Evolutionary conservation across 495 filamentous ascomycete genomes (phyloP).

Genomic region (Aspergillus ellipticus): DNA sequence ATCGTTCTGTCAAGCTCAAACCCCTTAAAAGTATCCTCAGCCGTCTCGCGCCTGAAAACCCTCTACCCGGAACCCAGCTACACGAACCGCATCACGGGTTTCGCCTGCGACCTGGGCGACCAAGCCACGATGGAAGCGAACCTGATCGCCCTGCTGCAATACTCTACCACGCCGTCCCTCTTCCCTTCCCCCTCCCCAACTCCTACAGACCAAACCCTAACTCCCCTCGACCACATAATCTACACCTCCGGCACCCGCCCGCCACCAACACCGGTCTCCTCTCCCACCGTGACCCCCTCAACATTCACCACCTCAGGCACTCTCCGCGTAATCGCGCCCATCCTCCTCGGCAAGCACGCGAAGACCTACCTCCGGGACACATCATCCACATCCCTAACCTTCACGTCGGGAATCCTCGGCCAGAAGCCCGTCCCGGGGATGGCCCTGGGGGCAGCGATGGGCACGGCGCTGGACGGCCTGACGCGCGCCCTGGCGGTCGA

Average conservation of each 20-base stretch:
- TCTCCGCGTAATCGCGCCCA: conserved; percentile 49
- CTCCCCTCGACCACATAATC: conserved; percentile 56
- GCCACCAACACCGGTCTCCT: conserved; percentile 26
- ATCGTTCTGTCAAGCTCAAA: conserved; percentile 55
- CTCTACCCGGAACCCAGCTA: conserved; percentile 30
- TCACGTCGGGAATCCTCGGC: conserved; percentile 50
- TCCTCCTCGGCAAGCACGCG: conserved; percentile 52
- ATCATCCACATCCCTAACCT: conserved; percentile 44
- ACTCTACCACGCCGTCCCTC: conserved; percentile 4
- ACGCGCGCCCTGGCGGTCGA: conserved; percentile 53
- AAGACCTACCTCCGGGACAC: conserved; percentile 36
- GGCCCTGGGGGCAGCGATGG: conserved; percentile 36
- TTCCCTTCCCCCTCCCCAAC: neutral
- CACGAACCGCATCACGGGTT: conserved; percentile 33
- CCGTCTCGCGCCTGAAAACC: conserved; percentile 33
- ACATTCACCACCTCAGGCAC: conserved; percentile 35
- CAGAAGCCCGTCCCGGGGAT: conserved; percentile 43
- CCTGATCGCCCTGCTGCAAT: conserved; percentile 44
- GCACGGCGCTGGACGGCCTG: conserved; percentile 35
- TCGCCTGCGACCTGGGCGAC: conserved; percentile 49
- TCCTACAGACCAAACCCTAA: neutral
- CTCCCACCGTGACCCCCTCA: conserved; percentile 29
- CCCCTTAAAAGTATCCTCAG: conserved; percentile 31
- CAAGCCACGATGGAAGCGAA: conserved; percentile 38
- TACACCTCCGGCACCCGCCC: conserved; percentile 56